Conservation (phyloP, 371 early-diverging fungal species). For the Apophysomyces elegans region DNA sequence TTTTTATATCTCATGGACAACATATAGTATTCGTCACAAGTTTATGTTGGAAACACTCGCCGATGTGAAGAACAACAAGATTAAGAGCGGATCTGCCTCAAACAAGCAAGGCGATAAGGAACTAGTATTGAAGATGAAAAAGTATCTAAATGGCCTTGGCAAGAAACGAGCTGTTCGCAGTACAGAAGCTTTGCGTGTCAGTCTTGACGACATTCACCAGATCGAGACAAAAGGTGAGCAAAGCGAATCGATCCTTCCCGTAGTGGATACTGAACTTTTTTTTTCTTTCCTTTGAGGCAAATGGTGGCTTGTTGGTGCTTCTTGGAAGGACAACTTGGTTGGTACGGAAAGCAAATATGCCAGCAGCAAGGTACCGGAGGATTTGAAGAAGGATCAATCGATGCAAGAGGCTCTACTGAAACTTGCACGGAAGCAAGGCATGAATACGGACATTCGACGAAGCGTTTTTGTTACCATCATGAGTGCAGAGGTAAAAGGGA, state of each 20-base stretch:
- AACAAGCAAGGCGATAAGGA: constrained; percentile 61
- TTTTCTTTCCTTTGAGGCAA: constrained; percentile 45
- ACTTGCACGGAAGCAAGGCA: constrained; percentile 84
- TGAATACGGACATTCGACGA: constrained; percentile 96
- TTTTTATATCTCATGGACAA: background rate
- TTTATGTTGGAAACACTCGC: constrained; percentile 94
- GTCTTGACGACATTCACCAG: constrained; percentile 85
- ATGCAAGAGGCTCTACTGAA: constrained; percentile 69
- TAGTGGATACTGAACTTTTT: too few relatives aligned
- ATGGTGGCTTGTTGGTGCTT: constrained; percentile 89
- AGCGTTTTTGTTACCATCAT: constrained; percentile 92
- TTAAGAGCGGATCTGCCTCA: constrained; percentile 64
- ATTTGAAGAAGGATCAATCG: constrained; percentile 50
- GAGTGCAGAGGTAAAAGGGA: constrained; percentile 76
- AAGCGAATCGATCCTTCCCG: too few relatives aligned
- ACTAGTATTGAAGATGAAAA: constrained; percentile 75
- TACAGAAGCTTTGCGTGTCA: constrained; percentile 83
- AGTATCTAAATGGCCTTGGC: constrained; percentile 73
- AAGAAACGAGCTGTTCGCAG: constrained; percentile 62
- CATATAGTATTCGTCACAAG: constrained; percentile 71
- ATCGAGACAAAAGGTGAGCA: constrained; percentile 75
- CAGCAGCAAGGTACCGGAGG: constrained; percentile 37
- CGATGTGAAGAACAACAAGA: constrained; percentile 92
- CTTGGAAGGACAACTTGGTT: constrained; percentile 76
- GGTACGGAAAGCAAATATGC: constrained; percentile 53